Base-by-base conservation (phyloP, 2,329 filamentous ascomycete genomes). In the Paraphaeosphaeria sporulosa region DNA sequence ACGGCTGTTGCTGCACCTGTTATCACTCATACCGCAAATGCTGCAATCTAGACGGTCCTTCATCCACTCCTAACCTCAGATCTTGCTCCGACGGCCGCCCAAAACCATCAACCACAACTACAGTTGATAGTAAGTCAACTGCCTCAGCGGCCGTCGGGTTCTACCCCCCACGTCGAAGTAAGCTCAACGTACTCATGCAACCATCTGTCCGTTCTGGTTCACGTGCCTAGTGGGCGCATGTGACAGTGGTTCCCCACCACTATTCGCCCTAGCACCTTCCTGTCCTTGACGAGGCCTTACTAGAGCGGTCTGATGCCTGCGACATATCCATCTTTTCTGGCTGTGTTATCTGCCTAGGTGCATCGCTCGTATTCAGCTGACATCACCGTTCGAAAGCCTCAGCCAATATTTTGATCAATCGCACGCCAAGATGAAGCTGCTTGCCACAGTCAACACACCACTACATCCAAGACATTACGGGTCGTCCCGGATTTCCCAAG, bases 391-490 rank as follows among this genome's bases (percentile, higher is more conserved):
- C 42, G 7, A 38, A 46, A 47, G 44, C 27, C 30, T 46, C 17
- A 12, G 10, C 17, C 12, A 12, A 17, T 15, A 23, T 36, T 10
- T 17, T 3, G 19, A 38, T 12, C 3, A 6, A 25, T 21, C 51
- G 21, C 15, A 44, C n/a, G 21, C 51, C 21, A 23, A 32, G 17
- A 15, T 30, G 13, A 23, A 44, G 10, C 4, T 36, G 19, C 47
- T 55, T n/a, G 52, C 52, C 52, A 46, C 52, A 55, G 30, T 55
- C 52, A 46, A 46, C 52, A 55, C 52, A 55, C 52, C 52, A 55
- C 52, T 47, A 36, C 42, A 27, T 21, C 19, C 8, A 46, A 55
- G 17, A 5, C 42, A 13, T 23, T 34, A 13, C 52, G 42, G 51
- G 36, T 40, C 51, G 38, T 54, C 51, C 51, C 51, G 51, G 40